Percentiles rank a stretch among this genome's conserved stretches.
These are phyloP conservation scores for Puccinia novopanici DNA, from an alignment of 1,284 basidiomycete genomes.

Conservation along the genomic window DNA sequence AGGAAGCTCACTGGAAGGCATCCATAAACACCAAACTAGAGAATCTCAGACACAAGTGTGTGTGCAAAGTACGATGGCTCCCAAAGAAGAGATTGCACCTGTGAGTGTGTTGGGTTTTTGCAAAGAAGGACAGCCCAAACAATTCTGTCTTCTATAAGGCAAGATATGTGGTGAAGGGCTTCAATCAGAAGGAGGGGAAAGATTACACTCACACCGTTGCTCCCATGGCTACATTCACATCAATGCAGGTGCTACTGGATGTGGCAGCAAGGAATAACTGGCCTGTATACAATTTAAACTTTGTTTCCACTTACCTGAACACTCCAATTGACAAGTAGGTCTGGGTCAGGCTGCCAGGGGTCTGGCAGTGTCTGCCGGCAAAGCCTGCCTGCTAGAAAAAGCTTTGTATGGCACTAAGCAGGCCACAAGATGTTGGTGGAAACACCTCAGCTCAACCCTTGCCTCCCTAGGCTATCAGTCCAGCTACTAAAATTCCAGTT, in stretches of 20 bases:
- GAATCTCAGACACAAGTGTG: neutral
- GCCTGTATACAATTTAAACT: neutral
- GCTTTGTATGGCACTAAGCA: conserved; percentile 4
- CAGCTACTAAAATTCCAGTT: neutral
- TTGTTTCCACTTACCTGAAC: neutral
- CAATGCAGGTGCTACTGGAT: no score
- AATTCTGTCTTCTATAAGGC: neutral
- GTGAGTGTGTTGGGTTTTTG: neutral
- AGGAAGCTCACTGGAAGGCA: neutral
- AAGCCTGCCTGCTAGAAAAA: neutral
- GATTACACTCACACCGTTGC: neutral
- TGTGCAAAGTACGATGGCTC: neutral
- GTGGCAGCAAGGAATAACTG: neutral
- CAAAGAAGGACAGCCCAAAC: neutral
- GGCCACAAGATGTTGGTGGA: conserved; percentile 11
- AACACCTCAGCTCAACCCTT: neutral
- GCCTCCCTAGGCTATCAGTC: neutral
- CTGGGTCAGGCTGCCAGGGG: neutral
- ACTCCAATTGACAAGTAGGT: no score
- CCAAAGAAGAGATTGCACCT: neutral
- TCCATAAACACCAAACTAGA: neutral
- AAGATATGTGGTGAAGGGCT: neutral
- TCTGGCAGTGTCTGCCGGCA: neutral
- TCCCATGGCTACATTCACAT: neutral
- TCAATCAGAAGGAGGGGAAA: neutral